Percentiles rank a stretch among this genome's conserved stretches.
phyloP scores from a whole-genome alignment of 2,329 filamentous ascomycete genomes.

The Metarhizium album region DNA sequence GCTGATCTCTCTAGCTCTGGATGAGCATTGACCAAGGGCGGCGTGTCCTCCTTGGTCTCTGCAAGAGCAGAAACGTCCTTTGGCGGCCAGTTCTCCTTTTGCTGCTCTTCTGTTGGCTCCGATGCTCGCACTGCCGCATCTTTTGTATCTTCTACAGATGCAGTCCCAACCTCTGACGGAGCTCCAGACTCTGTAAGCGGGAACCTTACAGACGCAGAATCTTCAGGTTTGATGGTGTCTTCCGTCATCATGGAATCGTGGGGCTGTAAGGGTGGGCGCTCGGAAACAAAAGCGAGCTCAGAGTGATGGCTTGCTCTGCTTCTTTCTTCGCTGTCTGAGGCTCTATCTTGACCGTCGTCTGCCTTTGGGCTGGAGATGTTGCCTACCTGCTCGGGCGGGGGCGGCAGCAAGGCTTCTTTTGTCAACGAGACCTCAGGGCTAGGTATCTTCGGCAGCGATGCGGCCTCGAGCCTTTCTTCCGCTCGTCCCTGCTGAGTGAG shows the following conservation, averaged over 20 bases:
- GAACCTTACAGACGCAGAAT: conserved; percentile 24
- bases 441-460: background rate
- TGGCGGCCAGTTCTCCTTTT: conserved; percentile 2
- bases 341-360: conserved; percentile 15
- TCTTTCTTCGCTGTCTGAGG: conserved; percentile 16
- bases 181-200: conserved; percentile 20
- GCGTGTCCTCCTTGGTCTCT: background rate
- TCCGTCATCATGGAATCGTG: conserved; percentile 25
- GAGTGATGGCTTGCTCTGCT: conserved; percentile 14
- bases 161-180: conserved; percentile 16
- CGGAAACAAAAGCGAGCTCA: conserved; percentile 10
- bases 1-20: background rate
- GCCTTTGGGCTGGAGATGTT: conserved; percentile 26
- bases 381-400: conserved; percentile 28
- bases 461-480: background rate
- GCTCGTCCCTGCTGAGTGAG: background rate
- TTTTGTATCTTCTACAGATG: conserved; percentile 13
- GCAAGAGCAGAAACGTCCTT: conserved; percentile 12
- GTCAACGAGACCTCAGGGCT: background rate
- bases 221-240: conserved; percentile 27
- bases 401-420: conserved; percentile 20
- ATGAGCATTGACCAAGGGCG: background rate
- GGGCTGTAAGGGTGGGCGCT: conserved; percentile 16
- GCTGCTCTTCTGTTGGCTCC: background rate
- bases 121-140: conserved; percentile 7